Conservation (phyloP, 2,329 filamentous ascomycete species). For the Blastomyces percursus region DNA sequence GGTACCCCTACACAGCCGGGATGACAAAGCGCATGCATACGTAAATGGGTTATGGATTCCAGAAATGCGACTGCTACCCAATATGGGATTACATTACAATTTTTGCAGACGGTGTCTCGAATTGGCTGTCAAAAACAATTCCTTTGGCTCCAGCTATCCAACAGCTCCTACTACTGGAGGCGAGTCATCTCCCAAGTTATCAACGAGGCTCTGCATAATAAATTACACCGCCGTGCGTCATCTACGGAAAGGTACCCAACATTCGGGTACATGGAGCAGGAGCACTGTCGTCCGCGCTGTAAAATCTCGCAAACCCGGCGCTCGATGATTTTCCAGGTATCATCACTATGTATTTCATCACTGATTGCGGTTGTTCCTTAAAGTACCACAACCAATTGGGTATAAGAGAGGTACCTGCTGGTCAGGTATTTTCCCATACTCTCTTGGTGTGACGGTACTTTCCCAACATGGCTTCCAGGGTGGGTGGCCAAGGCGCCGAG, state of each 20-base stretch:
- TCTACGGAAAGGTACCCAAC: not conserved
- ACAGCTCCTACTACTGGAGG: not conserved
- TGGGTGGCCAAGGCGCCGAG: too few relatives aligned
- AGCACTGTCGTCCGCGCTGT: too few relatives aligned
- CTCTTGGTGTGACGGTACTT: too few relatives aligned
- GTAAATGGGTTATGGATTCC: not conserved
- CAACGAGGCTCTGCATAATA: not conserved
- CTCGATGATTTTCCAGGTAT: too few relatives aligned
- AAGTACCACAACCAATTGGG: too few relatives aligned
- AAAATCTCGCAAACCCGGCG: not conserved
- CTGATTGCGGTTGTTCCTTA: too few relatives aligned
- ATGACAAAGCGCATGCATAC: not conserved
- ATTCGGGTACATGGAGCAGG: too few relatives aligned
- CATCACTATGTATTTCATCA: too few relatives aligned
- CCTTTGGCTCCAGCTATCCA: not conserved
- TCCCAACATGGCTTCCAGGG: too few relatives aligned
- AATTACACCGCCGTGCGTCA: not conserved
- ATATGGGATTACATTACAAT: not conserved
- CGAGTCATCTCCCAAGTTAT: not conserved
- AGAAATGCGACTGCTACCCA: not conserved
- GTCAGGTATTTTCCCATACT: too few relatives aligned
- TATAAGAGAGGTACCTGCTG: too few relatives aligned
- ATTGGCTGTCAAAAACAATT: not conserved
- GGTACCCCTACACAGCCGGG: not conserved
- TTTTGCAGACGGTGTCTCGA: not conserved